Percentiles rank a stretch among this genome's conserved stretches.
These are phyloP conservation scores for Macrocystidia cucumis DNA, from an alignment of 1,284 basidiomycete species.

Conservation along the genomic window DNA sequence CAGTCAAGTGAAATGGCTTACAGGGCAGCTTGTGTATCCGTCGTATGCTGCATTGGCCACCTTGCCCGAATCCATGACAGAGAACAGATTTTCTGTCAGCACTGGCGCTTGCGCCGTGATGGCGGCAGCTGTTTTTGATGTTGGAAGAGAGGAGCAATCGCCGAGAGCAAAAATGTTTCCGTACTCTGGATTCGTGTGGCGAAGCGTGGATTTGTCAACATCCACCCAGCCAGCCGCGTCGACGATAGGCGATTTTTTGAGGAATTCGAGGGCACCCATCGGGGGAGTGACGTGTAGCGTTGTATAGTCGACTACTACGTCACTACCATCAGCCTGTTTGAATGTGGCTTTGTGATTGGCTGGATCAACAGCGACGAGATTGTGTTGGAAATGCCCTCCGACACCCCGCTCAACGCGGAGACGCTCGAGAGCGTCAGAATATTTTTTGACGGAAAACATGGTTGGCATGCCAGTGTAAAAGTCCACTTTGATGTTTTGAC, in stretches of 20 bases:
- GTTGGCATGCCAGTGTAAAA: slow-evolving; percentile 92
- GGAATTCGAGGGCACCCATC: slow-evolving; percentile 81
- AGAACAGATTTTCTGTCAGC: slow-evolving; percentile 82
- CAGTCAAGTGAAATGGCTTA: slow-evolving; percentile 26
- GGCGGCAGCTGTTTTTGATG: slow-evolving; percentile 94
- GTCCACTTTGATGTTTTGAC: slow-evolving; percentile 58
- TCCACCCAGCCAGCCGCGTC: slow-evolving; percentile 86
- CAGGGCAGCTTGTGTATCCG: slow-evolving; percentile 82
- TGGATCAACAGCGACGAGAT: slow-evolving; percentile 73
- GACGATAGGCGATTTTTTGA: slow-evolving; percentile 76
- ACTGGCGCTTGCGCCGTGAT: slow-evolving; percentile 92
- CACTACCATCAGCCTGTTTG: slow-evolving; percentile 63
- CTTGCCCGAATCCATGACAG: slow-evolving; percentile 66
- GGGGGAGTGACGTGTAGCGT: slow-evolving; percentile 87
- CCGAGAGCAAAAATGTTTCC: slow-evolving; percentile 87
- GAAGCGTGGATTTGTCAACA: slow-evolving; percentile 76
- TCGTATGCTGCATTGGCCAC: slow-evolving; percentile 65
- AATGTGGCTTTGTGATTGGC: slow-evolving; percentile 78
- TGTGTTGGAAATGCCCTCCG: slow-evolving; percentile 75
- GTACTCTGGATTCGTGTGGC: slow-evolving; percentile 75
- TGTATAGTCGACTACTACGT: slow-evolving; percentile 71
- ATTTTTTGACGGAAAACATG: slow-evolving; percentile 93
- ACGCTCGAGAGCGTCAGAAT: slow-evolving; percentile 78
- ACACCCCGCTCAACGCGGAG: slow-evolving; percentile 79
- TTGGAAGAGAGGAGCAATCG: slow-evolving; percentile 87